Conservation (phyloP, 257 asterid genomes). For the Nicotiana tabacum region DNA sequence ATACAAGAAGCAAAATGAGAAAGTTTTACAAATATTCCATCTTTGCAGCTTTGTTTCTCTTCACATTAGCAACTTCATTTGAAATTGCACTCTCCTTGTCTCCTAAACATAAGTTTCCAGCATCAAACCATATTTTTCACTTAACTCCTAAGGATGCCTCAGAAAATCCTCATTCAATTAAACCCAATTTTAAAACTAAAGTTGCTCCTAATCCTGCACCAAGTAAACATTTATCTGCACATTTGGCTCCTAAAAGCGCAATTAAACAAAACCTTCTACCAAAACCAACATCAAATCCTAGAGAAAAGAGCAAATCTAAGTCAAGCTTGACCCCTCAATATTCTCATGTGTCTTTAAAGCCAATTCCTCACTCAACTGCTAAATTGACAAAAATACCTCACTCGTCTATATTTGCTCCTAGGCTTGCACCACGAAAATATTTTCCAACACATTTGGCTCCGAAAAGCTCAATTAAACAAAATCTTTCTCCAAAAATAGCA, state of each 20-base stretch:
- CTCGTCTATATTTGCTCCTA: background rate
- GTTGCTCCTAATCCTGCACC: background rate
- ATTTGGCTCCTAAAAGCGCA: slow-evolving; percentile 3
- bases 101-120: background rate
- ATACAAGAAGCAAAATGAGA: background rate
- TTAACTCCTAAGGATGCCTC: background rate
- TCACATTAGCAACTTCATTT: background rate
- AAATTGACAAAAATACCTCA: background rate
- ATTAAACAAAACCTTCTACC: background rate
- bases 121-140: no score
- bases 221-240: background rate
- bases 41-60: background rate
- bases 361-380: background rate
- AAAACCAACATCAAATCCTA: background rate
- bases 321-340: background rate
- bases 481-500: background rate
- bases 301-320: background rate
- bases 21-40: background rate
- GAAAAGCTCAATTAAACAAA: background rate
- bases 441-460: background rate
- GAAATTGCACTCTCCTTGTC: background rate
- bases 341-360: background rate
- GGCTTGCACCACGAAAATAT: background rate
- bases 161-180: no score
- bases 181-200: no score